Conservation (phyloP, 306 rosid species). For the Gastrolobium bilobum region DNA sequence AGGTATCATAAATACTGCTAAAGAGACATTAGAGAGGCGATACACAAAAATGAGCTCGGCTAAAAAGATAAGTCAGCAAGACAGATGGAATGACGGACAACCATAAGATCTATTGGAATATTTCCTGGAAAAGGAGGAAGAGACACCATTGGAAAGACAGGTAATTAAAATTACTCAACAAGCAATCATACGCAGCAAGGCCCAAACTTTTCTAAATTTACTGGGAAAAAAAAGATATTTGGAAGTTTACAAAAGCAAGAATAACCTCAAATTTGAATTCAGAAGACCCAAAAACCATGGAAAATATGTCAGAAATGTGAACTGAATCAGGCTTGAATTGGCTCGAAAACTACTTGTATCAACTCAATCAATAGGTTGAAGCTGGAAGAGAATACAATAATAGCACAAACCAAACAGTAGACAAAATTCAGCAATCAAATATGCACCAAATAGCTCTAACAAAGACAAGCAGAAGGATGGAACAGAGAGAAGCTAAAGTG, state of each 20-base stretch:
- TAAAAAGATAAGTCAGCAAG: background rate
- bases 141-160: background rate
- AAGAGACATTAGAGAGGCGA: background rate
- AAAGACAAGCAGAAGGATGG: background rate
- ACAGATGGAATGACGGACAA: background rate
- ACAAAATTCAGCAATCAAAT: conserved; percentile 3
- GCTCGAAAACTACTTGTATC: background rate
- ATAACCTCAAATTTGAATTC: conserved; percentile 4
- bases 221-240: background rate
- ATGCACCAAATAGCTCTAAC: background rate
- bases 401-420: background rate
- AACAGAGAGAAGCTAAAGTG: background rate
- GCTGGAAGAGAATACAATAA: conserved; percentile 12
- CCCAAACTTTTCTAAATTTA: background rate
- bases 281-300: conserved; percentile 1
- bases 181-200: conserved; percentile 3
- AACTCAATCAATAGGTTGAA: background rate
- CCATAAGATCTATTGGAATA: background rate
- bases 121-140: background rate
- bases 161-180: too few species aligned
- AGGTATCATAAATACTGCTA: conserved; percentile 1
- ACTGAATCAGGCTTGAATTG: conserved; percentile 2
- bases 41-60: background rate
- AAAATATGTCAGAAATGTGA: background rate
- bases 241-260: background rate